Base-by-base conservation (phyloP, 2,329 filamentous ascomycete species). In the Pseudopyrenochaeta lycopersici region DNA sequence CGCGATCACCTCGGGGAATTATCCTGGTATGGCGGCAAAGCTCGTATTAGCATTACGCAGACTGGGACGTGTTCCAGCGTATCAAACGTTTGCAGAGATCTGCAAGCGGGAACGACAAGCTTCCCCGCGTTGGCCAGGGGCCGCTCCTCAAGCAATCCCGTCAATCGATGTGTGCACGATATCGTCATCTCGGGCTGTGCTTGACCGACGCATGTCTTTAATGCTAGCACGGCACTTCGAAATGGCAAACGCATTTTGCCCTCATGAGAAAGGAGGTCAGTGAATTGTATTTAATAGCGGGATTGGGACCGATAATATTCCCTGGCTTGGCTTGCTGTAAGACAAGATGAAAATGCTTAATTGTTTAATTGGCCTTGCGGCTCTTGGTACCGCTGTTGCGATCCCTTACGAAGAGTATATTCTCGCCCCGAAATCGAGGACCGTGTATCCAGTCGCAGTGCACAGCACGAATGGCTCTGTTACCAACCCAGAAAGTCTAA, bases 401-500 rank as follows among this genome's bases (percentile, higher is more conserved):
- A 58, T 62, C 4, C 63, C 63, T 5, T 79, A 79, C 43, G 67
- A 74, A 7, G 59, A 78, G 45, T 79, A 79, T 54, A 79, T 79
- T 23, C 64, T 79, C 2, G 75, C 77, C 1, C 77, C 77, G 0
- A 62, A 56, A n/a, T 78, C 76, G 11, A 65, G 77, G 27, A 76
- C 67, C 0, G 20, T 66, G 1, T 30, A 50, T 2, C 64, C 64
- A 1, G 58, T 70, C 17, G 76, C 76, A 0, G 68, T 80, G 4
- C 74, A 77, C 60, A 68, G 50, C 54, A 67, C 73, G 27, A 72
- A 79, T 63, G 77, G 77, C 21, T 74, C 76, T 0, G 74, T 80
- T 20, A 67, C 58, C 15, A 64, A 68, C 29, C 66, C 77, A 10
- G 69, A 73, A 2, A 71, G 56, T 30, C 67, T 80, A 1, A 66